Conservation (phyloP, 2,329 filamentous ascomycete species). For the Cercospora sesami region DNA sequence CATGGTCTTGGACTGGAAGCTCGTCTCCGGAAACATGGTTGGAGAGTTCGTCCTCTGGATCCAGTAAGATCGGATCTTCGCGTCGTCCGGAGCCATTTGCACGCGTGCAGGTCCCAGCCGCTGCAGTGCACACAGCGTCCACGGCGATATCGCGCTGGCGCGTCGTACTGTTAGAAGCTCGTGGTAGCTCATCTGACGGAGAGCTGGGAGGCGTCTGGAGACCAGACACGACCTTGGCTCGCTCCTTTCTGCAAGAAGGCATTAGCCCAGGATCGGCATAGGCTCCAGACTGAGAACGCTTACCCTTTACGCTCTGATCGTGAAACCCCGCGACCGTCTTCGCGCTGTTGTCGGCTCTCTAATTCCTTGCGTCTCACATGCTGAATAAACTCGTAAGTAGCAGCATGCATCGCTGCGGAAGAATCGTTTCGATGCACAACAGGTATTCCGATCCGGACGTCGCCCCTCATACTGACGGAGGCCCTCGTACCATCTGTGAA, state of each 20-base stretch:
- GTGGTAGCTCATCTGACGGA: not conserved
- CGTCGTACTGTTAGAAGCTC: not conserved
- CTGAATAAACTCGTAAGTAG: not conserved
- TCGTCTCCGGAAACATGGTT: not conserved
- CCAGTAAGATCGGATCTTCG: not conserved
- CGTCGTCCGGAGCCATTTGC: not conserved
- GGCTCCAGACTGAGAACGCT: not conserved
- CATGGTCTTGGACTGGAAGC: not conserved
- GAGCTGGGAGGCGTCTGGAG: not conserved
- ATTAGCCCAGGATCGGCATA: not conserved
- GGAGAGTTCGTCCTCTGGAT: not conserved
- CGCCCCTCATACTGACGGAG: not conserved
- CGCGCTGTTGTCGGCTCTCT: not conserved
- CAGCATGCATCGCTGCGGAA: not conserved
- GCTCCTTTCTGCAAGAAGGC: not conserved
- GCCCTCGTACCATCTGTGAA: not conserved
- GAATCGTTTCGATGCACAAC: not conserved
- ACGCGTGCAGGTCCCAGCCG: not conserved
- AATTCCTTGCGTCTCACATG: not conserved
- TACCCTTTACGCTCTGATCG: not conserved
- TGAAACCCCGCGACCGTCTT: not conserved
- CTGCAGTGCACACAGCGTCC: not conserved
- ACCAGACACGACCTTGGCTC: not conserved
- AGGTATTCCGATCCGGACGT: not conserved
- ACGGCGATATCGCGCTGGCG: not conserved